Percentiles rank a stretch among this genome's conserved stretches.
These are phyloP conservation scores for Didymella segeticola DNA, from an alignment of 2,329 filamentous ascomycete genomes.

Conservation along the genomic window DNA sequence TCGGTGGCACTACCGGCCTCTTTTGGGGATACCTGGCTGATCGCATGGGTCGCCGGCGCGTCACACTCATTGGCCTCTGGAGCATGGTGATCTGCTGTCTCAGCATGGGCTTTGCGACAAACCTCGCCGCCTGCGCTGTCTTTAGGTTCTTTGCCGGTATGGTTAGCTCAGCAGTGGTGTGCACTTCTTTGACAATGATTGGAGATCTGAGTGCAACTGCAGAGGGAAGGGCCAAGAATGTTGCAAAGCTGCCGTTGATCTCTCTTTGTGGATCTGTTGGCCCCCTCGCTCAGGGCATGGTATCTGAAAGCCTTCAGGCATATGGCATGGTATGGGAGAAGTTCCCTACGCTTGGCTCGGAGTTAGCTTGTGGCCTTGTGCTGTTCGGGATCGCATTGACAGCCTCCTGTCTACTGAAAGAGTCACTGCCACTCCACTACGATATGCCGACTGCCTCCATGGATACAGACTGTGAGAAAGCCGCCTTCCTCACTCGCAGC, in stretches of 20 bases:
- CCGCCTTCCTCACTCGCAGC: conserved; percentile 53
- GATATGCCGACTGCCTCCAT: conserved; percentile 25
- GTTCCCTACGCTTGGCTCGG: conserved; percentile 54
- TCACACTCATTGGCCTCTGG: conserved; percentile 54
- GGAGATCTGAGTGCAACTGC: conserved; percentile 51
- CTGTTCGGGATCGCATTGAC: conserved; percentile 51
- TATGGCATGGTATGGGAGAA: conserved; percentile 52
- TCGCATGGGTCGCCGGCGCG: conserved; percentile 51
- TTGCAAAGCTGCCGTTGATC: conserved; percentile 54
- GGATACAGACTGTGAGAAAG: conserved; percentile 54
- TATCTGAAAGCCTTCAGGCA: conserved; percentile 51
- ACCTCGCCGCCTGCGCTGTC: conserved; percentile 50
- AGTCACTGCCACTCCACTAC: conserved; percentile 44
- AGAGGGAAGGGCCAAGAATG: conserved; percentile 49
- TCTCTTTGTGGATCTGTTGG: conserved; percentile 55
- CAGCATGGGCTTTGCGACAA: conserved; percentile 56
- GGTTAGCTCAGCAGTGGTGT: conserved; percentile 54
- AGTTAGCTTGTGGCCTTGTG: conserved; percentile 53
- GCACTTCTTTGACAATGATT: conserved; percentile 56
- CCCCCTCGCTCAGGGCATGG: conserved; percentile 53
- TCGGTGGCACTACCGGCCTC: conserved; percentile 54
- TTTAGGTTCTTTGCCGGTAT: conserved; percentile 54
- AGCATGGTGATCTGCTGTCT: conserved; percentile 55
- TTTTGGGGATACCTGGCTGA: conserved; percentile 56
- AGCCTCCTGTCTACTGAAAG: conserved; percentile 51